Evolutionary conservation across 768 basidiomycete species (phyloP).

Genomic region (Chalciporus chontae): DNA sequence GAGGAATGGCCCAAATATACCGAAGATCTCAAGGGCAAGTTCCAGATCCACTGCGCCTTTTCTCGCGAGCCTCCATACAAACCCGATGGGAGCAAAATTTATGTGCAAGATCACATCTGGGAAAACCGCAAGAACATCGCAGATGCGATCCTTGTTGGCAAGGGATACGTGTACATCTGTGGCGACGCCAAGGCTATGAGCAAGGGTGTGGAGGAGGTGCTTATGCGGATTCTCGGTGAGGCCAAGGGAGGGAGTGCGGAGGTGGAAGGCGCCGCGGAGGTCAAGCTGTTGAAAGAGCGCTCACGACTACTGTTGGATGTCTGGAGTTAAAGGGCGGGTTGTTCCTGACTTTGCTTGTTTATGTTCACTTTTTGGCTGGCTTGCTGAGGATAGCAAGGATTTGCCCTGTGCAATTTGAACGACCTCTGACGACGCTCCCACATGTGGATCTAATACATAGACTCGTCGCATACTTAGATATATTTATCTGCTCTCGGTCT

Average conservation of each 20-base stretch:
- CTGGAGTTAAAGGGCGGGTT: slow-evolving; percentile 60
- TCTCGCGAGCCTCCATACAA: slow-evolving; percentile 85
- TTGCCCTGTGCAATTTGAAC: not conserved
- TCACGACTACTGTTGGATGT: slow-evolving; percentile 85
- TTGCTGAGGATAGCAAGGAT: not conserved
- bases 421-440: slow-evolving; percentile 7
- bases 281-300: slow-evolving; percentile 94
- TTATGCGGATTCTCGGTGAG: slow-evolving; percentile 82
- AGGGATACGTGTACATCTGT: slow-evolving; percentile 97
- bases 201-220: slow-evolving; percentile 88
- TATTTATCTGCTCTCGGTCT: slow-evolving; percentile 2
- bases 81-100: slow-evolving; percentile 91
- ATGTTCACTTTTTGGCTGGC: too few species aligned
- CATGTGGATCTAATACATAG: slow-evolving; percentile 19
- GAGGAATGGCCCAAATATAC: slow-evolving; percentile 92
- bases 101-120: slow-evolving; percentile 98
- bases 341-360: not conserved
- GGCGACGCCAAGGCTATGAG: slow-evolving; percentile 97
- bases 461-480: slow-evolving; percentile 8
- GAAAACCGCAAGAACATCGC: slow-evolving; percentile 80
- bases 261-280: slow-evolving; percentile 85
- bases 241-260: slow-evolving; percentile 89
- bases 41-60: slow-evolving; percentile 85
- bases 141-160: slow-evolving; percentile 86
- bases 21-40: slow-evolving; percentile 87